Conservation (phyloP, 2,329 filamentous ascomycete species). For the Alternaria gansuensis region DNA sequence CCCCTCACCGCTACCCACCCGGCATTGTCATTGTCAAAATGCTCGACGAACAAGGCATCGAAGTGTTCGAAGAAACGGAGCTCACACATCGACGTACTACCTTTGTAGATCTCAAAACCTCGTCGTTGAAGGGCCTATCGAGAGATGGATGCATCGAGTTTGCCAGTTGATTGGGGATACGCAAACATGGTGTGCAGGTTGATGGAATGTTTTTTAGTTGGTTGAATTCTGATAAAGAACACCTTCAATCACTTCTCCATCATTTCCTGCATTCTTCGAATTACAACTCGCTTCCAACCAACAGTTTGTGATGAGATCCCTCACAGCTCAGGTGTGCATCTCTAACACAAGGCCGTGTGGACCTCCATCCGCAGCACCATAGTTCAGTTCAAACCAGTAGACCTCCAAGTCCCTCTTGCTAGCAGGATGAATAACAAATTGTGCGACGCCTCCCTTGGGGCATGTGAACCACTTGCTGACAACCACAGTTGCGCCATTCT, state of each 20-base stretch:
- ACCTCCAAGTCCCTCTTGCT: conserved; percentile 29
- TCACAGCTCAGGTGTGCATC: conserved; percentile 26
- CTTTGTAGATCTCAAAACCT: background rate
- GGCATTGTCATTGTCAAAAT: conserved; percentile 11
- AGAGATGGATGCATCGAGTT: background rate
- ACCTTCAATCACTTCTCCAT: no score
- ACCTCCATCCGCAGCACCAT: conserved; percentile 28
- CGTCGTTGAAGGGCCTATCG: background rate
- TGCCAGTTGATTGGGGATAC: background rate
- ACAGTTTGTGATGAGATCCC: background rate
- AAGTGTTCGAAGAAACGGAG: background rate
- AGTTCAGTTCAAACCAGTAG: conserved; percentile 46
- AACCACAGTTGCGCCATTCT: conserved; percentile 10
- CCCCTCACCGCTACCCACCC: conserved; percentile 1
- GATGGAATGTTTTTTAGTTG: background rate
- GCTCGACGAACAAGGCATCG: conserved; percentile 3
- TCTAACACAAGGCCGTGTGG: conserved; percentile 47
- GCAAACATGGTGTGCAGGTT: background rate
- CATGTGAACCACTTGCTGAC: conserved; percentile 32
- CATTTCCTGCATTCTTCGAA: background rate
- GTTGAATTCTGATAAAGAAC: background rate
- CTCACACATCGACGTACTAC: background rate
- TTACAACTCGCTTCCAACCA: background rate
- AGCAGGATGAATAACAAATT: conserved; percentile 42
- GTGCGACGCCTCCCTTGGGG: conserved; percentile 32